Evolutionary conservation across 257 asterid species (phyloP), one percentile per base, ranked within the genome.

Genomic region (Eustoma russellianum): DNA sequence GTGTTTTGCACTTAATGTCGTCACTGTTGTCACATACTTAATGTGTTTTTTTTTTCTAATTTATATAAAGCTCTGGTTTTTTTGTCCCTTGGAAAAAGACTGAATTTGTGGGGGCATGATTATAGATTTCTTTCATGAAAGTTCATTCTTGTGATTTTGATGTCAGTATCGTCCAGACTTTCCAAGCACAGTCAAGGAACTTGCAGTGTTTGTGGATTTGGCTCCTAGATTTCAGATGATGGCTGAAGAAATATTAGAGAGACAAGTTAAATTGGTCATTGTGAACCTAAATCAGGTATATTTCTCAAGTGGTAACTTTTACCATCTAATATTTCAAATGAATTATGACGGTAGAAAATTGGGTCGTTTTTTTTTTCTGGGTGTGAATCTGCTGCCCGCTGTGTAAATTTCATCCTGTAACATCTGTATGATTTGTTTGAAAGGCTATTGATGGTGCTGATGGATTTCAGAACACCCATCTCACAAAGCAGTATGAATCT

Each of bases 391-490:
- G 12, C 12, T 38, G 43, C 43, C 9, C 6, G 1, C 16, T 13
- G 5, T 30, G 10, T 33, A 35, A 16, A 18, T 53, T 2, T 7
- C 55, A 47, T 60, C 55, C 66, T 65, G 61, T 41, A 30, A 68
- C 48, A 15, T 59, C 48, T 19, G 6, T 14, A 41, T 38, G 50
- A 11, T 3, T 33, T 41, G 49, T 59, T 40, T 33, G 16, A 38
- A 38, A 92, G 99, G 95, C 85, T 62, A 77, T 92, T 46, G 97
- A 92, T 69, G 94, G 95, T 49, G 95, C 97, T 49, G 77, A 79
- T 65, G 97, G 99, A 56, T 92, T 88, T 65, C 94, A 81, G 61
- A 88, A 92, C 68, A 85, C 94, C 60, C 97, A 92, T 80, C 88
- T 75, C 53, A 62, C 67, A 9, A 85, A 83, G 65, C 82, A 92